A percentile compares a stretch with the other conserved stretches of the same genome.
These are phyloP conservation scores for Cladosporium sp. DNA, from an alignment of 2,329 filamentous ascomycete genomes.

Conservation along the genomic window DNA sequence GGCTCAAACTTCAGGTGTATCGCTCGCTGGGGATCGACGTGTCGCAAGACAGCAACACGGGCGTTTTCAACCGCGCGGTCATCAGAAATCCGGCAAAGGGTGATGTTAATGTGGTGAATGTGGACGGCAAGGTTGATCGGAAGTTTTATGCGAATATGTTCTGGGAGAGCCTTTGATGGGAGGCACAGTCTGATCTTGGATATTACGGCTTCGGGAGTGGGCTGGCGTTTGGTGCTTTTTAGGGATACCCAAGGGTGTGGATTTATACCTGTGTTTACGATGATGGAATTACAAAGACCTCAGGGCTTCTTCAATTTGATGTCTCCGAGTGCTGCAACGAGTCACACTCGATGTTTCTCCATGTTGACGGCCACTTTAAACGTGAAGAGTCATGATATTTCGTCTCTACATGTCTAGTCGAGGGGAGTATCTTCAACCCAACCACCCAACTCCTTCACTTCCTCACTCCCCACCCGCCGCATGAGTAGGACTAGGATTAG, in stretches of 20 bases:
- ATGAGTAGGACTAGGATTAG: conserved; percentile 11
- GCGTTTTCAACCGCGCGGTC: conserved; percentile 80
- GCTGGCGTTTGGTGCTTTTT: background rate
- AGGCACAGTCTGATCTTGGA: background rate
- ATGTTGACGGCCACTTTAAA: no score
- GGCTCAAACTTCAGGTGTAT: conserved; percentile 83
- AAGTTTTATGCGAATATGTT: conserved; percentile 96
- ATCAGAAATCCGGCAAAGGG: conserved; percentile 65
- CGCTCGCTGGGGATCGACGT: conserved; percentile 86
- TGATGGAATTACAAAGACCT: no score
- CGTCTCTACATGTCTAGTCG: background rate
- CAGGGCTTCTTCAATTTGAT: no score
- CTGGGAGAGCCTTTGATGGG: conserved; percentile 76
- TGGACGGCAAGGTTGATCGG: conserved; percentile 80
- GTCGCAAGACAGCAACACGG: conserved; percentile 67
- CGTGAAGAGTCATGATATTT: background rate
- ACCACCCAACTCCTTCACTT: background rate
- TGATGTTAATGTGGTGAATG: conserved; percentile 90
- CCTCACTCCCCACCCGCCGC: background rate
- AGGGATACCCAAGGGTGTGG: background rate
- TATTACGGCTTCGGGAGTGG: background rate
- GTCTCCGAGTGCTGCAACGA: no score
- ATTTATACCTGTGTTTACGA: no score
- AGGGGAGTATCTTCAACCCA: background rate
- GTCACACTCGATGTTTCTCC: no score